Evolutionary conservation across 2,329 filamentous ascomycete species (phyloP).

Genomic region (Colletotrichum magnum): DNA sequence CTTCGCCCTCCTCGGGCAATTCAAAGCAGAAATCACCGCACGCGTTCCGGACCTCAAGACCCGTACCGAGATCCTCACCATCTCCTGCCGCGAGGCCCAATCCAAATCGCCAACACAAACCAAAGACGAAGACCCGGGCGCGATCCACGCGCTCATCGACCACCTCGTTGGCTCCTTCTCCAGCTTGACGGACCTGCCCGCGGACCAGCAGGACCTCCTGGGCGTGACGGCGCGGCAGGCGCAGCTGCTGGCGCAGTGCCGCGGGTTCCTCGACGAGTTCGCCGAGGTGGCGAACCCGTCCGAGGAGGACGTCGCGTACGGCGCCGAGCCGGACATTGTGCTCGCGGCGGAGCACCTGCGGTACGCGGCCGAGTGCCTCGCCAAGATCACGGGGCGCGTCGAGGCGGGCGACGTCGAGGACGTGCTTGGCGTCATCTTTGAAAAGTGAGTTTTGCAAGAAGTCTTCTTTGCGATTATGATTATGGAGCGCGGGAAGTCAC

Average conservation of each 20-base stretch:
- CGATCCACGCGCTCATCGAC: conserved; percentile 78
- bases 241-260: conserved; percentile 82
- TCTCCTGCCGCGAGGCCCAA: conserved; percentile 80
- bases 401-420: conserved; percentile 94
- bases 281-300: conserved; percentile 66
- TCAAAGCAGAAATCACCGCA: conserved; percentile 54
- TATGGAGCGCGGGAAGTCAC: background rate
- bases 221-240: conserved; percentile 93
- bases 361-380: conserved; percentile 83
- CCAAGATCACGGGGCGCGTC: conserved; percentile 88
- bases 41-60: conserved; percentile 57
- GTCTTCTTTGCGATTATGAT: background rate
- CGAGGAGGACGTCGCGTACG: conserved; percentile 44
- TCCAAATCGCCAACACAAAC: conserved; percentile 32
- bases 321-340: conserved; percentile 81
- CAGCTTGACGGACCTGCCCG: conserved; percentile 78
- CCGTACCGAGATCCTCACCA: conserved; percentile 62
- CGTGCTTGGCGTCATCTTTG: conserved; percentile 95
- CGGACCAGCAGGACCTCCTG: conserved; percentile 84
- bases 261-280: conserved; percentile 80
- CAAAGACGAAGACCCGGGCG: conserved; percentile 65
- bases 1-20: conserved; percentile 54
- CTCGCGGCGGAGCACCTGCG: conserved; percentile 91
- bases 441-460: conserved; percentile 77
- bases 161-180: conserved; percentile 78